Evolutionary conservation across 2,329 filamentous ascomycete species (phyloP), one percentile per base, ranked within the genome.

Genomic region (Pseudogymnoascus sp.): DNA sequence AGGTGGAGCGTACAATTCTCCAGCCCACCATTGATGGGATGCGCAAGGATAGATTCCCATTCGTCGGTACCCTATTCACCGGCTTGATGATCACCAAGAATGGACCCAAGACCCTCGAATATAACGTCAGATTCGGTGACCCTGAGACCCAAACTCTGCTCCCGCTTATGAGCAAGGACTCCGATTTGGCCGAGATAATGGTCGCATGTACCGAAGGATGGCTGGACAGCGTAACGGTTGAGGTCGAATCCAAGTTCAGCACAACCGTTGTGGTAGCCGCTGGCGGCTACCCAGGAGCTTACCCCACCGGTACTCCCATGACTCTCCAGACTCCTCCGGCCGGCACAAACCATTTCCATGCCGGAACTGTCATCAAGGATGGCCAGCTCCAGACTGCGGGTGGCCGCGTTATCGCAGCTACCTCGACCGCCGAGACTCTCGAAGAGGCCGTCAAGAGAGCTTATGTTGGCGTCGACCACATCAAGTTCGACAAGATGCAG

Each of bases 251-350:
- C 59, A 85, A 84, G 66, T 95, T 88, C 72, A 92, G 91, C 66
- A 89, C 91, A 26, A 97, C 93, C 1, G 92, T 99, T 35, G 92
- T 97, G n/a, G 88, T 96, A 16, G 91, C 93, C 62, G 90, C 95
- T 7, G 91, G 88, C 21, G 95, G 95, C 2, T 99, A 99, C 74
- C 95, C 95, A 4, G 90, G 88, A 63, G 80, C 85, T 1, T 97
- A 97, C 74, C 82, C 84, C 61, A 96, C 96, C 78, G 92, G 91
- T 62, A 89, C 77, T 47, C 79, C 76, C 68, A 88, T 82, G 75
- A 75, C 73, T 61, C 78, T 88, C 10, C 71, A 74, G 16, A 69
- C 73, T 21, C 77, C 78, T 62, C 79, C 76, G 61, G 67, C 74
- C 2, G 80, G 77, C 78, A 80, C 35, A 65, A 86, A 89, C 66